These are phyloP conservation scores for Pugionium cornutum DNA, from an alignment of 345 rosid species.

Conservation along the genomic window DNA sequence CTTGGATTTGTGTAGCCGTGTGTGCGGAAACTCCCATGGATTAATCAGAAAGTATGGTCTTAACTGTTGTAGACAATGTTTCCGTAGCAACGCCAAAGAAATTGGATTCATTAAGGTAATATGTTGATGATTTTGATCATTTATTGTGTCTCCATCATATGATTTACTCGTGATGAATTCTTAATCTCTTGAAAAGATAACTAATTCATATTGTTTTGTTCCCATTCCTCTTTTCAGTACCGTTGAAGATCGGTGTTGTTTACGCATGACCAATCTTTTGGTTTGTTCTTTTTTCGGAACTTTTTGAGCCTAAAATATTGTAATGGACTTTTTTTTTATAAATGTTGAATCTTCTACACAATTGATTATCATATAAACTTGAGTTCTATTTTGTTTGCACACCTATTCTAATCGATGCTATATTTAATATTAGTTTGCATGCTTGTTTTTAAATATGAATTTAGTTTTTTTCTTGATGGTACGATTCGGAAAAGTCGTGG, in stretches of 20 bases:
- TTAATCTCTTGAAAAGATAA: background rate
- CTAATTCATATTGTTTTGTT: background rate
- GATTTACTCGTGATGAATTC: background rate
- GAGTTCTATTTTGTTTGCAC: no score
- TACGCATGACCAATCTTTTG: background rate
- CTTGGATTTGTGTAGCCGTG: conserved; percentile 14
- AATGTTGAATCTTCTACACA: no score
- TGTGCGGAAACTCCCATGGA: conserved; percentile 48
- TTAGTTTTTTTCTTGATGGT: no score
- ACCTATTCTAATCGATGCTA: no score
- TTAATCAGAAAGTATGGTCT: conserved; percentile 47
- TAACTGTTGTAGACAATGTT: conserved; percentile 43
- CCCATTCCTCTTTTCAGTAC: conserved; percentile 19
- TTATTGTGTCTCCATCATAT: background rate
- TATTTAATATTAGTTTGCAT: no score
- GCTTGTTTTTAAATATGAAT: no score
- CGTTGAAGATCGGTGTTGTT: conserved; percentile 20
- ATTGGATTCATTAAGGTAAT: conserved; percentile 62
- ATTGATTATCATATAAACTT: no score
- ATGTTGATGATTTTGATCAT: background rate
- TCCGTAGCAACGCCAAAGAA: conserved; percentile 46
- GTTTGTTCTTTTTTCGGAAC: background rate
- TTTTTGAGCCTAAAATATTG: conserved; percentile 7
- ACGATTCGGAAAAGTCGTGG: no score
- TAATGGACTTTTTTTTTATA: background rate